Evolutionary conservation across 2,329 filamentous ascomycete species (phyloP).

Genomic region (Fonsecaea multimorphosa): DNA sequence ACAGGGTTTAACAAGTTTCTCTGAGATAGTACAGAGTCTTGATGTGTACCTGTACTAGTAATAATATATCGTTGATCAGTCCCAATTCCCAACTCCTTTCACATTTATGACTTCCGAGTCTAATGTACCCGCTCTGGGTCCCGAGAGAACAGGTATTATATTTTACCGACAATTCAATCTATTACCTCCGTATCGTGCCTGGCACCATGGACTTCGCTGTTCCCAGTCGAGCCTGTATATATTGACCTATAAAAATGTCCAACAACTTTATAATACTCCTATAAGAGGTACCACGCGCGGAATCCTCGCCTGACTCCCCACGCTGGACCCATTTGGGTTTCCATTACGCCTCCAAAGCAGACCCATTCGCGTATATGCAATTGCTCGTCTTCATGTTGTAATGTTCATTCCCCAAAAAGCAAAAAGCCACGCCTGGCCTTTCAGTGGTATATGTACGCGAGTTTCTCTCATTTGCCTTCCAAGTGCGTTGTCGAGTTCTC

Average conservation of each 20-base stretch:
- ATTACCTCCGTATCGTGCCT: neutral
- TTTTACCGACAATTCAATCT: neutral
- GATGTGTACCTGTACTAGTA: too few relatives aligned
- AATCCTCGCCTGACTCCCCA: neutral
- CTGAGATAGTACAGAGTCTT: too few relatives aligned
- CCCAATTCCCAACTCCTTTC: too few relatives aligned
- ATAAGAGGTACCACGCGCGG: neutral
- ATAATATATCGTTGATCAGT: too few relatives aligned
- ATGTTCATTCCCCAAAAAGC: neutral
- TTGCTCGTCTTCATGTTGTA: neutral
- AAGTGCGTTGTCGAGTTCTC: neutral
- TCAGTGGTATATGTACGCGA: neutral
- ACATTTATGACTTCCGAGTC: too few relatives aligned
- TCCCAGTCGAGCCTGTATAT: neutral
- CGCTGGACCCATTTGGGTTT: neutral
- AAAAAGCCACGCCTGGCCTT: neutral
- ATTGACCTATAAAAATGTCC: neutral
- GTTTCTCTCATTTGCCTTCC: neutral
- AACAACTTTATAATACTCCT: neutral
- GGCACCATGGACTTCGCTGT: neutral
- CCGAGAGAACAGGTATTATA: too few relatives aligned
- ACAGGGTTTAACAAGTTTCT: too few relatives aligned
- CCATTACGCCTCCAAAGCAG: neutral
- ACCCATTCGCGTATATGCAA: neutral
- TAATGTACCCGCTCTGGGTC: too few relatives aligned